Evolutionary conservation across 2,329 filamentous ascomycete species (phyloP), one percentile per base, ranked within the genome.

Genomic region (Claviceps purpurea): DNA sequence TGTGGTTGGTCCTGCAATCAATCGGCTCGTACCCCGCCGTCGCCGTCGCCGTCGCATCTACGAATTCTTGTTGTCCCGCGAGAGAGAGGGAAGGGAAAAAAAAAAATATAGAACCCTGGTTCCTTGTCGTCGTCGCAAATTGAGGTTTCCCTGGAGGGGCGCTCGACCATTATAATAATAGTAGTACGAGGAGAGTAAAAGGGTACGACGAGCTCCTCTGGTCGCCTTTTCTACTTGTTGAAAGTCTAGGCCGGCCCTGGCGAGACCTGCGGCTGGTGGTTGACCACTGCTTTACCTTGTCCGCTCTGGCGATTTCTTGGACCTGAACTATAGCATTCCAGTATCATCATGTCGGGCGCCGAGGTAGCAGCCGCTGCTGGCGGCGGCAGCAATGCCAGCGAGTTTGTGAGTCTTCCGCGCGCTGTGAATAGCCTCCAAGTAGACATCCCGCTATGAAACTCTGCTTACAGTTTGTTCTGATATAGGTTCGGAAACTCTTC

Each of bases 401-500:
- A 95, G 74, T 95, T 95, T 78, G 89, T 95, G 75, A 76, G 87
- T 85, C 46, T 13, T 41, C 16, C 5, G 24, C 22, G 34, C 22
- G 26, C 6, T 2, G 1, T 39, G 5, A 26, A 52, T 16, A n/a
- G 22, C 38, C 10, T 20, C 26, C 37, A 2, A 16, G 20, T 39
- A 1, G 24, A 52, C 22, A 51, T 45, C 18, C 16, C 14, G 13
- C 50, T 10, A 34, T 26, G 39, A 18, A 47, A 14, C 10, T 8
- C 20, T 8, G 39, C 50, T 54, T 42, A 54, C 53, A 18, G 13
- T 20, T 3, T 14, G 8, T 18, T 34, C 24, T 20, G 13, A 37
- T 58, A 50, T 60, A 96, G 90, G 90, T 97, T 72, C 89, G 91
- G 75, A 97, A 97, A 73, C 76, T 97, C 59, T 97, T 96, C 78